These are phyloP conservation scores for Fomitopsis pinicola DNA, from an alignment of 1,284 basidiomycete species.

Conservation along the genomic window DNA sequence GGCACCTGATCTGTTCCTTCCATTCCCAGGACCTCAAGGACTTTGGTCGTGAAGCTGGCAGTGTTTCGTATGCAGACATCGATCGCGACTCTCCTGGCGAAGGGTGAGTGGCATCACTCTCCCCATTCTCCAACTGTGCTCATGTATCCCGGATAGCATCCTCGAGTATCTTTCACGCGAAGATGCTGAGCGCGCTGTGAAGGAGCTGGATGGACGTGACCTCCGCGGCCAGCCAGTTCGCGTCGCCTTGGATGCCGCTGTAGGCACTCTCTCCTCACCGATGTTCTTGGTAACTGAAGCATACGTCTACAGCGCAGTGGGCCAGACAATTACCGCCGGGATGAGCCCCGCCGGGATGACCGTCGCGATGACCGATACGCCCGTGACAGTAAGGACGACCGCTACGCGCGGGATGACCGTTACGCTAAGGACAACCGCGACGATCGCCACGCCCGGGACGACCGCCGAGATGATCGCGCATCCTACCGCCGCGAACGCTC, in stretches of 20 bases:
- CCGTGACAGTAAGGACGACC: constrained; percentile 39
- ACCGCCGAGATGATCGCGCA: constrained; percentile 39
- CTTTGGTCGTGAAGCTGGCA: constrained; percentile 88
- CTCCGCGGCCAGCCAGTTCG: constrained; percentile 78
- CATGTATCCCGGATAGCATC: constrained; percentile 45
- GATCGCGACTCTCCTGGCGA: constrained; percentile 80
- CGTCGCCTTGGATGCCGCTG: constrained; percentile 65
- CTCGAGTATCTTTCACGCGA: constrained; percentile 86
- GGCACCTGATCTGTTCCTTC: not conserved
- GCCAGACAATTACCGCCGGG: constrained; percentile 67
- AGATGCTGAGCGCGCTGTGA: constrained; percentile 90
- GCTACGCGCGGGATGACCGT: constrained; percentile 37
- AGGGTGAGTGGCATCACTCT: constrained; percentile 56
- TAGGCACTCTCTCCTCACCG: constrained; percentile 30
- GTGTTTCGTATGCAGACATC: constrained; percentile 90
- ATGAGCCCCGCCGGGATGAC: constrained; percentile 32
- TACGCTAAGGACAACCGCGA: constrained; percentile 32
- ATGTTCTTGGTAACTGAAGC: not conserved
- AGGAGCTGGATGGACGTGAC: constrained; percentile 78
- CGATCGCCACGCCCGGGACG: constrained; percentile 50
- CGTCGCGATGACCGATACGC: constrained; percentile 44
- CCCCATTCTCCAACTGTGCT: constrained; percentile 5
- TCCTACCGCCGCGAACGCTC: constrained; percentile 67
- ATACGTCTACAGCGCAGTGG: constrained; percentile 47
- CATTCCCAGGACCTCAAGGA: constrained; percentile 86